Conservation (phyloP, 2,329 filamentous ascomycete species). For the Aspergillus sp. region DNA sequence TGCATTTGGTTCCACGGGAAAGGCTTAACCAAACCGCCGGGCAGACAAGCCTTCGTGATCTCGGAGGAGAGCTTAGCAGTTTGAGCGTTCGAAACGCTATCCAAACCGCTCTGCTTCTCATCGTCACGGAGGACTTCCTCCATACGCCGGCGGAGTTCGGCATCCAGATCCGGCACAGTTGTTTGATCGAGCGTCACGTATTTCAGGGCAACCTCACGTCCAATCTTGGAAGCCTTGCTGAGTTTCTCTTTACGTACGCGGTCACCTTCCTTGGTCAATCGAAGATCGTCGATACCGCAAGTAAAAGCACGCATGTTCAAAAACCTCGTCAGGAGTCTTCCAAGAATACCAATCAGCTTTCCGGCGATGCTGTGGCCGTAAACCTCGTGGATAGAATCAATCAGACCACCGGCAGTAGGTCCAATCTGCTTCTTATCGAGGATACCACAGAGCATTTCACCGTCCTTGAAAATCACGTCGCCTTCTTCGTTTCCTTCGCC, state of each 20-base stretch:
- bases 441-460: constrained; percentile 85
- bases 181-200: constrained; percentile 80
- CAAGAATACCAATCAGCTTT: constrained; percentile 82
- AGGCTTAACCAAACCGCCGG: constrained; percentile 77
- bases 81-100: constrained; percentile 76
- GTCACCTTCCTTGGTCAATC: constrained; percentile 79
- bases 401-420: constrained; percentile 77
- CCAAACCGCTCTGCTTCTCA: constrained; percentile 84
- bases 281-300: constrained; percentile 94
- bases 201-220: constrained; percentile 75
- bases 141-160: constrained; percentile 72
- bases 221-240: constrained; percentile 64
- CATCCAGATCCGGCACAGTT: constrained; percentile 61
- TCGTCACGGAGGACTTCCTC: constrained; percentile 92
- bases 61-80: constrained; percentile 70
- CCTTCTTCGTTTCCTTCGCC: constrained; percentile 70
- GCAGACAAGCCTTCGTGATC: constrained; percentile 78
- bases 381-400: constrained; percentile 90
- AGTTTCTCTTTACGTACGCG: constrained; percentile 67
- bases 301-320: constrained; percentile 93
- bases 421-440: constrained; percentile 95
- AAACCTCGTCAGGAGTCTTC: constrained; percentile 82
- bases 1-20: constrained; percentile 99
- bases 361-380: constrained; percentile 87
- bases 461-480: constrained; percentile 76